Evolutionary conservation across 1,139 yeast genomes (phyloP).

Genomic region (Candida sanyaensis): DNA sequence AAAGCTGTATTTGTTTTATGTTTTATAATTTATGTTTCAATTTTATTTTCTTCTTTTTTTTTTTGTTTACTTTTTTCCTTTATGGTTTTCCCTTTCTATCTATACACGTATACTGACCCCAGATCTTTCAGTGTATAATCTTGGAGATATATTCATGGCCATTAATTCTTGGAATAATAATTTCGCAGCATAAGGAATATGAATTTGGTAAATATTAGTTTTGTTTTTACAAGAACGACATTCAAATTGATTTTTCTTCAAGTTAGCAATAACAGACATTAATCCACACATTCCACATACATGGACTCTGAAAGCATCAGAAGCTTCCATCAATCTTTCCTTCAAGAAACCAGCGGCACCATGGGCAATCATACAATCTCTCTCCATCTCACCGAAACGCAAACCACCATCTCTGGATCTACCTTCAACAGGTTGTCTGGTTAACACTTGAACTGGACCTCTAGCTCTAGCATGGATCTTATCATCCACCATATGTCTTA

Average conservation of each 20-base stretch:
- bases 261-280: constrained; percentile 95
- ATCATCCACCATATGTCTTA: constrained; percentile 99
- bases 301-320: constrained; percentile 98
- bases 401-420: constrained; percentile 99
- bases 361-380: constrained; percentile 99
- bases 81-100: background rate
- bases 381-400: constrained; percentile 99
- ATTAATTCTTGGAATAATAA: constrained; percentile 94
- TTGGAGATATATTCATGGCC: constrained; percentile 97
- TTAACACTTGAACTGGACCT: constrained; percentile 97
- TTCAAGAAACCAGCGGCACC: constrained; percentile 98
- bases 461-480: constrained; percentile 99
- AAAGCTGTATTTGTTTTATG: background rate
- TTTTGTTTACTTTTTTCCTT: no score
- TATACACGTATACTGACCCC: constrained; percentile 45
- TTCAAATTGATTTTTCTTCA: constrained; percentile 96
- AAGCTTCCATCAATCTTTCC: constrained; percentile 97
- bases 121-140: constrained; percentile 71
- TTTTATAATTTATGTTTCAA: background rate
- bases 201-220: constrained; percentile 96
- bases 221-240: constrained; percentile 98
- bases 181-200: constrained; percentile 97
- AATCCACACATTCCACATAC: constrained; percentile 98
- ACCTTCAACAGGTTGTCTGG: constrained; percentile 99
- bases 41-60: background rate